Evolutionary conservation across 192 early-diverging fungal species (phyloP).

Genomic region (Entomortierella parvispora): DNA sequence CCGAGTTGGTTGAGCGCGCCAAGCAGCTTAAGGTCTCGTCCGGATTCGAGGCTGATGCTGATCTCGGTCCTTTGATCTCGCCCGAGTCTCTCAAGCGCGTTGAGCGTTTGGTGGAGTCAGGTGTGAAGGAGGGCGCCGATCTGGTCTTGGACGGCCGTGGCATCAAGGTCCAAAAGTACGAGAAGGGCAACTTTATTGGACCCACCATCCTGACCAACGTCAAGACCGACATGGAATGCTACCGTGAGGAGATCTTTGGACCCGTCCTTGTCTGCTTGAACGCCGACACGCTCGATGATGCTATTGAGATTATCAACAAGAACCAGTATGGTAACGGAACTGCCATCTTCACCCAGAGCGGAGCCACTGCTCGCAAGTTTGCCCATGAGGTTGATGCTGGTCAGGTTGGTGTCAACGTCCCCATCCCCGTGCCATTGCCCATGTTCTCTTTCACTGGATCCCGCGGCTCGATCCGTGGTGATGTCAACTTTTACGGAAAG

Average conservation of each 20-base stretch:
- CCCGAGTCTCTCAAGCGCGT: constrained; percentile 80
- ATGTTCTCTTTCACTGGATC: constrained; percentile 97
- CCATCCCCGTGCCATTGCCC: constrained; percentile 96
- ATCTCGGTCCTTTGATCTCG: constrained; percentile 92
- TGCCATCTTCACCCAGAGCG: constrained; percentile 92
- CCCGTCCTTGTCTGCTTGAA: constrained; percentile 89
- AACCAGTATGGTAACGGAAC: constrained; percentile 92
- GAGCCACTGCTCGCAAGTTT: constrained; percentile 88
- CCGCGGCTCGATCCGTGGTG: constrained; percentile 90
- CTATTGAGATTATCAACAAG: constrained; percentile 88
- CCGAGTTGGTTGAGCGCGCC: constrained; percentile 91
- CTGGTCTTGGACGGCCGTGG: constrained; percentile 91
- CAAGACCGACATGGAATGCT: constrained; percentile 84
- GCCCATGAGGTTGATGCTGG: constrained; percentile 90
- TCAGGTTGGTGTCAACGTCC: constrained; percentile 90
- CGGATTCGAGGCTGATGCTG: constrained; percentile 87
- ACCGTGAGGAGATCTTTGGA: constrained; percentile 95
- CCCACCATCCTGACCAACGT: constrained; percentile 91
- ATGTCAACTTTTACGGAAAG: constrained; percentile 93
- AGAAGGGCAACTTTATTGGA: constrained; percentile 93
- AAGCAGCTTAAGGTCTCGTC: constrained; percentile 81
- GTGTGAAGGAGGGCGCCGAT: constrained; percentile 87
- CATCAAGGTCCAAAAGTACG: constrained; percentile 74
- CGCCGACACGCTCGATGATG: constrained; percentile 89
- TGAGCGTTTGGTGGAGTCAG: constrained; percentile 80